Evolutionary conservation across 108 stramenopile genomes (phyloP).

Genomic region (Nannochloropsis salina): DNA sequence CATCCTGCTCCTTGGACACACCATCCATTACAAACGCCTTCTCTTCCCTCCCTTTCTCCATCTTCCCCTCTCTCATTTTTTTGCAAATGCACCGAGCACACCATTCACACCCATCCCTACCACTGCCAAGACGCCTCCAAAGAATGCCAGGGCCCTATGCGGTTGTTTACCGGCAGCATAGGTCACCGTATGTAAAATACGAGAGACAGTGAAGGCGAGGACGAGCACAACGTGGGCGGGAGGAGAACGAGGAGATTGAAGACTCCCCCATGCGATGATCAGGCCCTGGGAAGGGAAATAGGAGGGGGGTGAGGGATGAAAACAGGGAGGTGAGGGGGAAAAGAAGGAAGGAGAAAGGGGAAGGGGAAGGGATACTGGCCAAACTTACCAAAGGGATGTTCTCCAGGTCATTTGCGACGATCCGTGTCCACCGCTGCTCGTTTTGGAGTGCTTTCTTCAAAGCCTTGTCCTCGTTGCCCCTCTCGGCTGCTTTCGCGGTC

Average conservation of each 20-base stretch:
- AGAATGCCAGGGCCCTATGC: neutral
- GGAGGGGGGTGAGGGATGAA: neutral
- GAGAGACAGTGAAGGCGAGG: neutral
- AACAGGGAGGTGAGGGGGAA: neutral
- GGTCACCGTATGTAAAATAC: slow-evolving; percentile 12
- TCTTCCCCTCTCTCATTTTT: neutral
- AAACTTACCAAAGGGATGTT: slow-evolving; percentile 20
- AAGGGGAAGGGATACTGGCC: neutral
- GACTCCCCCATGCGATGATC: slow-evolving; percentile 8
- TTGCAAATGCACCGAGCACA: neutral
- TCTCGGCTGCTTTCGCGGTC: neutral
- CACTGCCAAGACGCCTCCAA: neutral
- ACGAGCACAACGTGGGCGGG: neutral
- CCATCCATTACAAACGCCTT: no score
- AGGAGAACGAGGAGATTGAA: neutral
- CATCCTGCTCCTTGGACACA: no score
- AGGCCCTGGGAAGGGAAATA: neutral
- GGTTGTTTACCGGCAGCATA: slow-evolving; percentile 15
- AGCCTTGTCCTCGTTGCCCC: neutral
- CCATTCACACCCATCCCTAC: neutral
- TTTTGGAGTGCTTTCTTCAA: neutral
- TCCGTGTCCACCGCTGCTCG: slow-evolving; percentile 16
- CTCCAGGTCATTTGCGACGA: slow-evolving; percentile 24
- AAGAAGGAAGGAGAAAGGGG: neutral
- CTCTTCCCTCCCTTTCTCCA: no score